Evolutionary conservation across 1,139 yeast species (phyloP).

Genomic region (Saccharomyces uvarum): DNA sequence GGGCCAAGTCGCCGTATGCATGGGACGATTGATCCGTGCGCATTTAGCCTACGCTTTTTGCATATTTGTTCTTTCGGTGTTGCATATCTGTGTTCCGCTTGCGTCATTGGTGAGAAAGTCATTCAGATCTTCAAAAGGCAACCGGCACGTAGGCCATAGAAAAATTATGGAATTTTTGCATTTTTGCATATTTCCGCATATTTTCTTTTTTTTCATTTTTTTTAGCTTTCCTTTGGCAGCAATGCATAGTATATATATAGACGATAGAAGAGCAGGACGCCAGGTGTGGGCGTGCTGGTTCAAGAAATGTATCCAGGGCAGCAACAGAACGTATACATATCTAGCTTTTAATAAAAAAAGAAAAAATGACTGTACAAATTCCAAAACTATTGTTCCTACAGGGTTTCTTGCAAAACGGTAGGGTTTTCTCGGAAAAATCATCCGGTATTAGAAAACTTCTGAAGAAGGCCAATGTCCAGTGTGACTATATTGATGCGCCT

Average conservation of each 20-base stretch:
- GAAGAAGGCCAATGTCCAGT: constrained; percentile 57
- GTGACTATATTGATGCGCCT: constrained; percentile 77
- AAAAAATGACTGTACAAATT: constrained; percentile 13
- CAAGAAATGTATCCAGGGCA: not conserved
- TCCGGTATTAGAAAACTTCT: constrained; percentile 69
- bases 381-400: constrained; percentile 45
- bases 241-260: not conserved
- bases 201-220: not conserved
- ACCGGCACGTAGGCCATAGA: not conserved
- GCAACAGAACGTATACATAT: not conserved
- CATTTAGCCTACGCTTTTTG: not conserved
- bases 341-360: not conserved
- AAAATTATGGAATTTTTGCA: not conserved
- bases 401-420: constrained; percentile 64
- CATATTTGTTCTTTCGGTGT: not conserved
- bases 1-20: constrained; percentile 54
- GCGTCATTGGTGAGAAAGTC: not conserved
- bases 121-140: not conserved
- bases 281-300: not conserved
- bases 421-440: constrained; percentile 67
- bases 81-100: not conserved
- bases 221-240: not conserved
- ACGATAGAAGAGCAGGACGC: not conserved
- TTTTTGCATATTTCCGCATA: not conserved
- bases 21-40: constrained; percentile 22